Evolutionary conservation across 2,329 filamentous ascomycete genomes (phyloP), one percentile per base, ranked within the genome.

Genomic region (Fusarium incarnatum): DNA sequence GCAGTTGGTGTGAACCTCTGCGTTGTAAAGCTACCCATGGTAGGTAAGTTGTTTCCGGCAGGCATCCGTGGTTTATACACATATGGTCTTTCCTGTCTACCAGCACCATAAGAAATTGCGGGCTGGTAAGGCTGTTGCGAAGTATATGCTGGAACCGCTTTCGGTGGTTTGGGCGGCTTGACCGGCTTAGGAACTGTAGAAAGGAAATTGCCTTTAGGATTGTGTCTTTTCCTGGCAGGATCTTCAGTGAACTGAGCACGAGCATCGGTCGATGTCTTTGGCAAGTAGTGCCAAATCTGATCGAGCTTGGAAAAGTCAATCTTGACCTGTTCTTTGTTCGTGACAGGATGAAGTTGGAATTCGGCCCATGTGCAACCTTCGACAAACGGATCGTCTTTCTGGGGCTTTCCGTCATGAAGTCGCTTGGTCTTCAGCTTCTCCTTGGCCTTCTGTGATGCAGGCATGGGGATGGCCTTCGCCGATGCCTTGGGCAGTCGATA

Each of bases 241-340:
- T 97, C 90, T 75, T 96, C 92, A 7, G 94, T 97, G 81, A 96
- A 99, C 78, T 97, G 94, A 27, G 94, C 91, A 79, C 91, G 94
- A 56, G 94, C 92, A 76, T 98, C 95, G 9, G 95, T 98, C 23
- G 95, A 98, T 22, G 87, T 88, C 78, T 89, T 89, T 32, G 93
- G 93, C 64, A 99, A 86, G 78, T 98, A 98, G 81, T 94, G 88
- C 93, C 94, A 98, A 20, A 97, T 79, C 77, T 93, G 91, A 66
- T 95, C 88, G 18, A 90, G 85, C 77, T 92, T 92, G 65, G 81
- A 81, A 11, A 97, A 79, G 75, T 97, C 89, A 61, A 97, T 83
- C 80, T 90, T 92, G 76, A 85, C 86, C 78, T 92, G 89, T 56
- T 83, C 84, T 67, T 83, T 83, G 73, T 91, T 92, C 67, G 76